Evolutionary conservation across 768 basidiomycete genomes (phyloP).

Genomic region (Pisolithus microcarpus): DNA sequence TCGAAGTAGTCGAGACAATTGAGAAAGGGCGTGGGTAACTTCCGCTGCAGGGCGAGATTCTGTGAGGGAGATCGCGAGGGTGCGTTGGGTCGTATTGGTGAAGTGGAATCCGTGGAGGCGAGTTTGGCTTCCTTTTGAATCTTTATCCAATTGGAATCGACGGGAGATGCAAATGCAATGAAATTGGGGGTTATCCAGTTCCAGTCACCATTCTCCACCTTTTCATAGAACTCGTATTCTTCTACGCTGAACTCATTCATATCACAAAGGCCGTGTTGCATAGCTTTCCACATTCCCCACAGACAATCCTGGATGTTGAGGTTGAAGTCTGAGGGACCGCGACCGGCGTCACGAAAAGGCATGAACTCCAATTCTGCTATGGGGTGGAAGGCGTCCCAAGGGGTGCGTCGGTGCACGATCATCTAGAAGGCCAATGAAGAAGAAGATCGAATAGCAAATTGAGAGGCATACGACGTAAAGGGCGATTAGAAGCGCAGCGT

Average conservation of each 20-base stretch:
- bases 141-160: constrained; percentile 77
- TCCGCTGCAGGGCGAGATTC: constrained; percentile 63
- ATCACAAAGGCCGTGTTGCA: constrained; percentile 88
- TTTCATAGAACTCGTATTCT: constrained; percentile 92
- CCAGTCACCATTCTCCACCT: constrained; percentile 94
- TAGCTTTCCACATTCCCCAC: constrained; percentile 83
- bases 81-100: constrained; percentile 23
- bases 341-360: constrained; percentile 93
- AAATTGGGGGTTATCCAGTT: constrained; percentile 92
- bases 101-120: constrained; percentile 14
- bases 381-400: constrained; percentile 94
- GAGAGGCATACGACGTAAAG: constrained; percentile 72
- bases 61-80: constrained; percentile 22
- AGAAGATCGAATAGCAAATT: constrained; percentile 4
- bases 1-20: constrained; percentile 95
- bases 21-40: constrained; percentile 70
- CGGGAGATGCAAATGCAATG: constrained; percentile 90
- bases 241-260: constrained; percentile 90
- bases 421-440: constrained; percentile 46
- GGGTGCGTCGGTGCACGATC: constrained; percentile 83
- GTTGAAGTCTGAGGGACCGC: constrained; percentile 87
- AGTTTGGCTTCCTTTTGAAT: constrained; percentile 59
- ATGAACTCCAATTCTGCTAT: constrained; percentile 89
- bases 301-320: constrained; percentile 89
- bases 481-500: constrained; percentile 90